phyloP scores from a whole-genome alignment of 2,329 filamentous ascomycete genomes.

The Huntiella savannae region DNA sequence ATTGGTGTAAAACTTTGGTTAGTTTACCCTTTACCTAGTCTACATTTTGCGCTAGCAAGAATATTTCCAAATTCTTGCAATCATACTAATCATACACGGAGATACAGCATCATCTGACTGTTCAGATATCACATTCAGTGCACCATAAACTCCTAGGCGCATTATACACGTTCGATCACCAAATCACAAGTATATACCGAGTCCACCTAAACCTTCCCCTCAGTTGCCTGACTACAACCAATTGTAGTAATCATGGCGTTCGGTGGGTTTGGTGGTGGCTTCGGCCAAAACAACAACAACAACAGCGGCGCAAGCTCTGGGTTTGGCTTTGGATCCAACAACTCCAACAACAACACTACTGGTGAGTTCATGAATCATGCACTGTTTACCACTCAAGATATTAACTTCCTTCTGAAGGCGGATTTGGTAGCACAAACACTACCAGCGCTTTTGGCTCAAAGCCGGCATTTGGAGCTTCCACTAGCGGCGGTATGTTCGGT shows the following conservation, averaged over 20 bases:
- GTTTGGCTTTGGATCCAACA: conserved; percentile 26
- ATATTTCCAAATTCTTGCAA: too few relatives aligned
- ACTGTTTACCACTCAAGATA: not conserved
- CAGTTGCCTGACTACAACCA: not conserved
- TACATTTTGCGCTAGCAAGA: too few relatives aligned
- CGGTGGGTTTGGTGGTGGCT: conserved; percentile 29
- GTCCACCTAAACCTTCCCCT: too few relatives aligned
- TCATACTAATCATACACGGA: too few relatives aligned
- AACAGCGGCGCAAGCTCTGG: conserved; percentile 24
- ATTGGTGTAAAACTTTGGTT: not conserved
- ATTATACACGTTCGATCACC: not conserved
- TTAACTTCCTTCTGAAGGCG: conserved; percentile 4
- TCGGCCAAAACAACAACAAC: conserved; percentile 29
- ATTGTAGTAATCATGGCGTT: conserved; percentile 30
- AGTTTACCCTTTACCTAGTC: not conserved
- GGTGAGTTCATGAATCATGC: conserved; percentile 11
- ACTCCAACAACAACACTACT: conserved; percentile 20
- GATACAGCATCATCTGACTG: not conserved
- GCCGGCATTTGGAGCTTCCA: conserved; percentile 33
- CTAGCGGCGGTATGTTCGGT: conserved; percentile 26
- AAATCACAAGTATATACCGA: too few relatives aligned
- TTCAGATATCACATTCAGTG: not conserved
- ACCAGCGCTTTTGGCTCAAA: conserved; percentile 23
- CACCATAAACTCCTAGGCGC: not conserved
- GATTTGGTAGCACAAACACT: conserved; percentile 15